Evolutionary conservation across 1,139 yeast genomes (phyloP).

Genomic region (Taiozyma sp.): DNA sequence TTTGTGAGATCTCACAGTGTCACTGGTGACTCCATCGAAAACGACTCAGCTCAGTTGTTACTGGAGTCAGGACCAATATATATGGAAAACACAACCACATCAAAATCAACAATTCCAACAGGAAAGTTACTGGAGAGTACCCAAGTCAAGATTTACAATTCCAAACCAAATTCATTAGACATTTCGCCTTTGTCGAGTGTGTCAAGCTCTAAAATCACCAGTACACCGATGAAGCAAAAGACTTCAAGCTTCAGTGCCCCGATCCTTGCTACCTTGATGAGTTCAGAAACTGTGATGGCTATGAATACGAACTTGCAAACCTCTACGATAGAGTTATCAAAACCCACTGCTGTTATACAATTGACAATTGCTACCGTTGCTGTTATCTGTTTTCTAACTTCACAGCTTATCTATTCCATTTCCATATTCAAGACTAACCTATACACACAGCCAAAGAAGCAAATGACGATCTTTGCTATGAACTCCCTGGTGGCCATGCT

Average conservation of each 20-base stretch:
- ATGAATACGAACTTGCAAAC: not conserved
- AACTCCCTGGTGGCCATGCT: not conserved
- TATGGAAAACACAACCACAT: not conserved
- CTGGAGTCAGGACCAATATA: not conserved
- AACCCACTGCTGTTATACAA: not conserved
- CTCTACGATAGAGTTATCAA: not conserved
- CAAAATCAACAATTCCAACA: not conserved
- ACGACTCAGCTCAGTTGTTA: not conserved
- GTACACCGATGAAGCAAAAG: not conserved
- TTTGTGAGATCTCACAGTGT: not conserved
- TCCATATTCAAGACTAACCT: slow-evolving; percentile 18
- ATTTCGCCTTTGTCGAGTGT: slow-evolving; percentile 11
- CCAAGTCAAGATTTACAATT: not conserved
- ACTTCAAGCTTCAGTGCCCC: slow-evolving; percentile 6
- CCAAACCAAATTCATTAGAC: slow-evolving; percentile 8
- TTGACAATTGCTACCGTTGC: not conserved
- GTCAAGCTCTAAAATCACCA: not conserved
- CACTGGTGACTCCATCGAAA: not conserved
- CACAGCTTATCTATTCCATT: slow-evolving; percentile 13
- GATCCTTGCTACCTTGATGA: slow-evolving; percentile 14
- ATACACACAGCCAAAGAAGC: slow-evolving; percentile 10
- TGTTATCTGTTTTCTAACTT: slow-evolving; percentile 4
- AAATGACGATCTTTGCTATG: not conserved
- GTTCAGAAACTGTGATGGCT: slow-evolving; percentile 9
- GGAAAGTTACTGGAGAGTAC: not conserved